Evolutionary conservation across 345 rosid species (phyloP), one percentile per base, ranked within the genome.

Genomic region (Lepidium africanum): DNA sequence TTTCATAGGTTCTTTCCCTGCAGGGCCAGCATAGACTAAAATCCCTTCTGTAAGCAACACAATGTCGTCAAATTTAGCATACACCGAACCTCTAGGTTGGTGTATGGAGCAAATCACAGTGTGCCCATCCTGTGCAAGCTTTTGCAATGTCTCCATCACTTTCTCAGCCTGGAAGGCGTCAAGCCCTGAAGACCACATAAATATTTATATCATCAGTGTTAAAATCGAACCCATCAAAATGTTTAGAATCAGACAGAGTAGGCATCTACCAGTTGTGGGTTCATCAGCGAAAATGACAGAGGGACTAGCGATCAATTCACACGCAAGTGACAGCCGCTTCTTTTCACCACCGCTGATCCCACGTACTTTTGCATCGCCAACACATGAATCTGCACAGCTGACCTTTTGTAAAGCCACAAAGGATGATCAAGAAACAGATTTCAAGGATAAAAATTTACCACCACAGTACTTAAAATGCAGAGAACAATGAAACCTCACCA

Each of bases 291-390:
- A 94, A 75, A 94, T 86, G 46, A 94, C 92, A 55, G 99, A 88
- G 47, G 99, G 99, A 49, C 99, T 94, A 48, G 99, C 97, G 42
- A 94, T 94, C 69, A 94, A 85, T 84, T 94, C 99, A 73, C 97
- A 94, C 0, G 97, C 99, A 55, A 90, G 70, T 1, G 97, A 83
- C 17, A 94, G 77, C 14, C 95, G 92, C 71, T 94, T 94, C 83
- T 83, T 94, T 77, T 94, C 99, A 67, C 99, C 99, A 25, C 99
- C 99, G 66, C 99, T 94, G 71, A 90, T 85, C 62, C 99, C 99
- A 67, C 96, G 96, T 68, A 88, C 92, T 81, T 94, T 91, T 67
- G 95, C 91, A 85, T 94, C 99, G 54, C 99, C 99, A 64, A 94
- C 90, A 75, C 63, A 81, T 37, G 96, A 75, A 76, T 88, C 90